Percentiles rank a stretch among this genome's conserved stretches.
Evolutionary conservation across 164 flowering plant genomes (phyloP).

Genomic region (Magnolia sinica): DNA sequence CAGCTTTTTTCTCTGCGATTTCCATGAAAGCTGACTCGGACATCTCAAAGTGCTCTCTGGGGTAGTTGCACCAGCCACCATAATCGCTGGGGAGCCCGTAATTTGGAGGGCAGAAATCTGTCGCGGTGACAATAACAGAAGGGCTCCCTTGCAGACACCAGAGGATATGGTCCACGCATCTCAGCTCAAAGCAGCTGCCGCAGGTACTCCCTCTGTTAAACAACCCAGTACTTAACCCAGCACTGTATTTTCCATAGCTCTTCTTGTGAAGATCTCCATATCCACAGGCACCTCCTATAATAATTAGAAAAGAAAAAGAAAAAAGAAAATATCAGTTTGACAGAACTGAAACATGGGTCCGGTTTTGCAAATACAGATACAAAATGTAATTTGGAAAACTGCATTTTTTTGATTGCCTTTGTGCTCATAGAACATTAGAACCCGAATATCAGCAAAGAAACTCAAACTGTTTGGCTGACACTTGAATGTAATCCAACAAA

Average conservation of each 20-base stretch:
- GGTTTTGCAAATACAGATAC: too few relatives aligned
- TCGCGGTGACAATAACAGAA: conserved; percentile 56
- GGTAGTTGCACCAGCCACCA: conserved; percentile 89
- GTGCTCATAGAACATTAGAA: background rate
- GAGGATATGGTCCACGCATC: conserved; percentile 61
- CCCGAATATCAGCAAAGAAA: background rate
- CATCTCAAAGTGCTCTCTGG: conserved; percentile 73
- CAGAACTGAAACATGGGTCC: background rate
- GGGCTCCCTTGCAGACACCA: conserved; percentile 83
- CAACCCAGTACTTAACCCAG: conserved; percentile 56
- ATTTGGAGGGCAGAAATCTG: conserved; percentile 82
- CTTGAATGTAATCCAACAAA: too few relatives aligned
- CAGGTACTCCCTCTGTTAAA: conserved; percentile 72
- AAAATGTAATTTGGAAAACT: background rate
- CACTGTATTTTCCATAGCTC: conserved; percentile 54
- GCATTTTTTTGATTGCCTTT: background rate
- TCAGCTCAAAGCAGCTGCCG: conserved; percentile 68
- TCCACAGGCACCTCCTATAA: conserved; percentile 75
- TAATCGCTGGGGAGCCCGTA: conserved; percentile 64
- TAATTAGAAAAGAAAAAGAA: background rate
- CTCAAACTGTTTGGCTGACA: background rate
- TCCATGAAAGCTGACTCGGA: conserved; percentile 55
- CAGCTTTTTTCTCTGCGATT: conserved; percentile 58
- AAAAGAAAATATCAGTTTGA: too few relatives aligned
- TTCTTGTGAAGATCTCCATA: conserved; percentile 58